These are phyloP conservation scores for Rhododendron henanense DNA, from an alignment of 148 eudicot genomes.

Conservation along the genomic window DNA sequence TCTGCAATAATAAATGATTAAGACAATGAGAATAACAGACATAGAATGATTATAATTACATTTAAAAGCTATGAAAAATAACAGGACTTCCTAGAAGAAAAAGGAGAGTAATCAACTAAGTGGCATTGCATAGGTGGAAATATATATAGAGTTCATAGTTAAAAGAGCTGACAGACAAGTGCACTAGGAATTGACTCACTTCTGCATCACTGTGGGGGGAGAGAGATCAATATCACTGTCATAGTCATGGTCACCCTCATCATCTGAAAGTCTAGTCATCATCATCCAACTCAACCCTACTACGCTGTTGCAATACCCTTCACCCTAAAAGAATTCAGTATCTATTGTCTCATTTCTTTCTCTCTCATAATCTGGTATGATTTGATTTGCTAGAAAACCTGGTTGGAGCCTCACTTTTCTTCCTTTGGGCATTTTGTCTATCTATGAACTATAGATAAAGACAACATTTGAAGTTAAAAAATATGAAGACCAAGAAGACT, in stretches of 20 bases:
- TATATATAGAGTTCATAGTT: neutral
- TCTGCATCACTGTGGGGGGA: too few relatives aligned
- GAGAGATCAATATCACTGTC: neutral
- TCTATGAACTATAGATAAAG: neutral
- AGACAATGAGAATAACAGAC: neutral
- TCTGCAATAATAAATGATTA: neutral
- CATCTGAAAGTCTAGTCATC: neutral
- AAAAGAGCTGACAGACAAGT: too few relatives aligned
- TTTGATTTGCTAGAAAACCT: neutral
- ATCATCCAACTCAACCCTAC: neutral
- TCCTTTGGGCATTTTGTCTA: neutral
- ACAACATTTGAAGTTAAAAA: too few relatives aligned
- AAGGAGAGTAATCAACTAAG: neutral
- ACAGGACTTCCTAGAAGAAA: neutral
- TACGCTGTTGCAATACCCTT: neutral
- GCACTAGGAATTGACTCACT: too few relatives aligned
- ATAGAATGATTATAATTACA: neutral
- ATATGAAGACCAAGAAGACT: too few relatives aligned
- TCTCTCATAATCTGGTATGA: neutral
- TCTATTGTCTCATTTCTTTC: neutral
- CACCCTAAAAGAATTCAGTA: neutral
- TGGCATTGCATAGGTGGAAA: neutral
- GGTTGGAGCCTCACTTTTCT: neutral
- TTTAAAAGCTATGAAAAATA: neutral
- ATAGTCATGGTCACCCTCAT: neutral